Percentiles rank a stretch among this genome's conserved stretches.
These are phyloP conservation scores for Pneumocystis wakefieldiae DNA, from an alignment of 1,139 yeast species.

Conservation along the genomic window DNA sequence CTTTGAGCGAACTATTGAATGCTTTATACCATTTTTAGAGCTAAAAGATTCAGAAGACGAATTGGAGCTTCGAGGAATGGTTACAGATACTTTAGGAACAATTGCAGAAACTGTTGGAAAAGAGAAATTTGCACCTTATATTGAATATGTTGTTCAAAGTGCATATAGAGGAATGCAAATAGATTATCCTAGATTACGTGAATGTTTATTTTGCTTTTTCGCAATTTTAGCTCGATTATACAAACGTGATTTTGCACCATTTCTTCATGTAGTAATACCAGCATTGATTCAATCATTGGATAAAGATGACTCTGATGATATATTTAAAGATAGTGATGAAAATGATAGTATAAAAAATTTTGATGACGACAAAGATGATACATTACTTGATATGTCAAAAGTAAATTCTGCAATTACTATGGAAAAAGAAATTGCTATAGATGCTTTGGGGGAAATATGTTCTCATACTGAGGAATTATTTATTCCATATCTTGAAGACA, in stretches of 20 bases:
- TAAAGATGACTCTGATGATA: slow-evolving; percentile 28
- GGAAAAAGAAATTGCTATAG: slow-evolving; percentile 94
- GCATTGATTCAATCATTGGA: slow-evolving; percentile 70
- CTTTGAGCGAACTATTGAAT: slow-evolving; percentile 65
- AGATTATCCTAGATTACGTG: slow-evolving; percentile 74
- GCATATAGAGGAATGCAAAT: slow-evolving; percentile 69
- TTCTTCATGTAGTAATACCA: slow-evolving; percentile 69
- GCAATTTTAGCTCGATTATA: slow-evolving; percentile 91
- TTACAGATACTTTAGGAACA: slow-evolving; percentile 85
- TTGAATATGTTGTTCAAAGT: slow-evolving; percentile 78
- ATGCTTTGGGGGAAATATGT: slow-evolving; percentile 81
- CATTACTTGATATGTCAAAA: slow-evolving; percentile 50
- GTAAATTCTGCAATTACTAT: slow-evolving; percentile 90
- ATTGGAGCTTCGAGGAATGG: slow-evolving; percentile 43
- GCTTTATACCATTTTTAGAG: slow-evolving; percentile 60
- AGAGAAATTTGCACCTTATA: slow-evolving; percentile 68
- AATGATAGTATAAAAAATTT: slow-evolving; percentile 14
- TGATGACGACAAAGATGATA: slow-evolving; percentile 20
- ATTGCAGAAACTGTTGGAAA: slow-evolving; percentile 96
- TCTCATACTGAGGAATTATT: slow-evolving; percentile 70
- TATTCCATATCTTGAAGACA: slow-evolving; percentile 59
- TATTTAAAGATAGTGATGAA: slow-evolving; percentile 9
- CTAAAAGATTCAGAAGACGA: slow-evolving; percentile 22
- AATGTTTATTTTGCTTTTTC: slow-evolving; percentile 88
- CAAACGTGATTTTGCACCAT: slow-evolving; percentile 77